Evolutionary conservation across 805 yeast species (phyloP).

Genomic region (Monosporozyma aerobia): DNA sequence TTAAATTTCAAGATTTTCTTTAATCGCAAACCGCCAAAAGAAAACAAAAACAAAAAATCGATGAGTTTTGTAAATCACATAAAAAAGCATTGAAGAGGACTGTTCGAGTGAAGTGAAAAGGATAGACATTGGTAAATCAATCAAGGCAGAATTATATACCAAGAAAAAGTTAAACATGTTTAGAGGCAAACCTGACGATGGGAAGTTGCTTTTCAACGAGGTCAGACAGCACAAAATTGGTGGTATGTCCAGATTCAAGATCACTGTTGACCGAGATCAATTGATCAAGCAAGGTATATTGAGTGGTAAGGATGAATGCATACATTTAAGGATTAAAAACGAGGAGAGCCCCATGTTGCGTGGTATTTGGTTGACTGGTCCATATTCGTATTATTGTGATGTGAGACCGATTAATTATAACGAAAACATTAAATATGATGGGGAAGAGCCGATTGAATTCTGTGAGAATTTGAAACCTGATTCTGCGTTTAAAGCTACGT

Average conservation of each 20-base stretch:
- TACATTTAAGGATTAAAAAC: constrained; percentile 51
- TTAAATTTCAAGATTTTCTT: too few relatives aligned
- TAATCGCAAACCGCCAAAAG: neutral
- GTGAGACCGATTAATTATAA: constrained; percentile 59
- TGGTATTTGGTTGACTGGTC: constrained; percentile 85
- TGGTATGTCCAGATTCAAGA: constrained; percentile 21
- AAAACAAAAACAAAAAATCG: neutral
- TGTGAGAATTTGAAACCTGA: constrained; percentile 60
- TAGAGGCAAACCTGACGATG: constrained; percentile 1
- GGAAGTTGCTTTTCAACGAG: constrained; percentile 17
- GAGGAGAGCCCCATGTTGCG: constrained; percentile 61
- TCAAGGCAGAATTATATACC: neutral
- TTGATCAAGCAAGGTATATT: constrained; percentile 9
- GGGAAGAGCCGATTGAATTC: constrained; percentile 35
- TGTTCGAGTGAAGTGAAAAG: too few relatives aligned
- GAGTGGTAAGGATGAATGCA: constrained; percentile 5
- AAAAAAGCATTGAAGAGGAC: neutral
- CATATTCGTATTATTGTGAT: constrained; percentile 78
- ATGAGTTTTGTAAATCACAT: neutral
- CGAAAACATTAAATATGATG: constrained; percentile 34
- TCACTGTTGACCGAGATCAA: constrained; percentile 15
- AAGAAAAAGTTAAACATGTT: neutral
- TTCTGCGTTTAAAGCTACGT: constrained; percentile 49
- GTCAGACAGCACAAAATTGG: constrained; percentile 20
- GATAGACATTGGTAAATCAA: neutral